Evolutionary conservation across 2,329 filamentous ascomycete species (phyloP), one percentile per base, ranked within the genome.

Genomic region (Mollisiaceae sp.): DNA sequence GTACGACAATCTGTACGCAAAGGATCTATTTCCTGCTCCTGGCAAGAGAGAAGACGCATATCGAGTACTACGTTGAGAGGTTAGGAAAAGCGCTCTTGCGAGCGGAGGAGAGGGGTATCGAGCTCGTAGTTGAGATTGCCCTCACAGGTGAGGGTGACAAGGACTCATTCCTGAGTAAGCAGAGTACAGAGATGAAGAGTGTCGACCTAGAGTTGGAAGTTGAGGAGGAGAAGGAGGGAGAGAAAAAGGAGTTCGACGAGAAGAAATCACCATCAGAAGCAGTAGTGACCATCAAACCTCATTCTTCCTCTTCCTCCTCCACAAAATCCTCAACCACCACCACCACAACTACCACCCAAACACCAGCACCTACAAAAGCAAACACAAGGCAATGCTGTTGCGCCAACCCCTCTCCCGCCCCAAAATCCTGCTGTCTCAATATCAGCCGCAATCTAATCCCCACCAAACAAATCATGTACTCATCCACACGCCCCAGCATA

Each of bases 51-150:
- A 79, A 80, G 2, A 80, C 84, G 45, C 85, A 88, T 72, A 80
- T 86, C 2, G 79, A 80, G 24, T 88, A 85, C 67, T 89, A 88
- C 67, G 77, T 82, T 2, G 77, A 81, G 47, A 79, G 85, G 8
- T 73, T 86, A 9, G 78, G 81, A 71, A 73, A 81, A 73, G 77
- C 82, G 67, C 72, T 85, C 65, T 73, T 78, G 6, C 76, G 74
- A 35, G 81, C 81, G 6, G 77, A 78, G 41, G 78, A 75, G 0
- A 75, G 77, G 8, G 85, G 82, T 41, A 78, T 88, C 39, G 79
- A 82, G 59, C 73, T 88, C 50, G 78, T 75, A 15, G 81, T 88
- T 1, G 81, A 86, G 65, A 78, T 89, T 15, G 84, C 85, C 35
- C 79, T 87, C 22, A 88, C 86, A 0, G 62, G 63, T 0, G 57